These are phyloP conservation scores for Gaertneriomyces sp. DNA, from an alignment of 192 early-diverging fungal species.

Conservation along the genomic window DNA sequence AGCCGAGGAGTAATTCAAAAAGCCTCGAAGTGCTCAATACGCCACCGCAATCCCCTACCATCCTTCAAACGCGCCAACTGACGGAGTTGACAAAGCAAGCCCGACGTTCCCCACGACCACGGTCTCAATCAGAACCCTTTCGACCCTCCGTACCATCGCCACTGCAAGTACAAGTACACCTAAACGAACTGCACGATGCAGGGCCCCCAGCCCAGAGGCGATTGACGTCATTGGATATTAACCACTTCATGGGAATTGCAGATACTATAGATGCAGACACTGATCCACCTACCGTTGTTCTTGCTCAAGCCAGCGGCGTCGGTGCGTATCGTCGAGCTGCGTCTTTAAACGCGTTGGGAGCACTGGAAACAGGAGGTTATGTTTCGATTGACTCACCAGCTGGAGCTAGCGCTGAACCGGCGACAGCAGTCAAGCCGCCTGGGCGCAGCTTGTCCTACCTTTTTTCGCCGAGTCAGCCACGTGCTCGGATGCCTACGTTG, in stretches of 20 bases:
- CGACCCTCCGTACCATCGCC: background rate
- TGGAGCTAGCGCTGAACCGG: background rate
- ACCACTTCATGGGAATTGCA: conserved; percentile 24
- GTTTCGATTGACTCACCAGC: background rate
- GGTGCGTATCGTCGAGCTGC: conserved; percentile 1
- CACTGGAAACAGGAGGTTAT: background rate
- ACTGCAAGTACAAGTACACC: too few species aligned
- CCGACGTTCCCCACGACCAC: background rate
- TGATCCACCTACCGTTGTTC: background rate
- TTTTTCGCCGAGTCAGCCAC: background rate
- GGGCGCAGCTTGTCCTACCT: conserved; percentile 5
- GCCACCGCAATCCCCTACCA: background rate
- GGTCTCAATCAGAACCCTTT: background rate
- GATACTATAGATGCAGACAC: conserved; percentile 18
- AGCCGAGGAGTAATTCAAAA: background rate
- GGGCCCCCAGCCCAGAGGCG: conserved; percentile 3
- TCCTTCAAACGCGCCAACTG: background rate
- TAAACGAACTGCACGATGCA: background rate
- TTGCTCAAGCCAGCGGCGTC: background rate
- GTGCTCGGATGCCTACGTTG: background rate
- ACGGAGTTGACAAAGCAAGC: too few species aligned
- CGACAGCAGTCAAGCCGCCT: background rate
- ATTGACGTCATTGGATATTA: conserved; percentile 16
- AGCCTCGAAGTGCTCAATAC: background rate
- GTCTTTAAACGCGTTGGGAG: conserved; percentile 1